Evolutionary conservation across 805 yeast genomes (phyloP).

Genomic region (Starmerella geochares): DNA sequence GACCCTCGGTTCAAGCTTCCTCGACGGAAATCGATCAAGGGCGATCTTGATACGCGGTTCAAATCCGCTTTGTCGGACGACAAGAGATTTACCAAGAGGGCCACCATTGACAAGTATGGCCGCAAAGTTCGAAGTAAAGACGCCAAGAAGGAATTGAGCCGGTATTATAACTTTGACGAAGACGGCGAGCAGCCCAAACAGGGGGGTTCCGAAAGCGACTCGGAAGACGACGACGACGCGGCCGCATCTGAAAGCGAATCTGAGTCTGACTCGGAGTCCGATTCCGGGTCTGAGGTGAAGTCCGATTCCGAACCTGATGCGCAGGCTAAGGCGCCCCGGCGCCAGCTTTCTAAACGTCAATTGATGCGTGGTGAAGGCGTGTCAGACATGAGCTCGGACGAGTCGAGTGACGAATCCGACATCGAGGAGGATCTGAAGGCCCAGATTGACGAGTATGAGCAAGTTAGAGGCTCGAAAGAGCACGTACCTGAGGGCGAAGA

Average conservation of each 20-base stretch:
- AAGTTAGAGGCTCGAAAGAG: slow-evolving; percentile 26
- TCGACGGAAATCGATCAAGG: slow-evolving; percentile 55
- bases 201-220: slow-evolving; percentile 11
- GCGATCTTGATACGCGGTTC: slow-evolving; percentile 79
- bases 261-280: slow-evolving; percentile 16
- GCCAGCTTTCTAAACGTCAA: slow-evolving; percentile 16
- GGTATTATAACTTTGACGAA: slow-evolving; percentile 49
- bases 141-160: slow-evolving; percentile 46
- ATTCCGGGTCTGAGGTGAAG: not conserved
- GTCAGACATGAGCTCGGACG: slow-evolving; percentile 3
- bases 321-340: not conserved
- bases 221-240: slow-evolving; percentile 4
- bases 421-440: slow-evolving; percentile 21
- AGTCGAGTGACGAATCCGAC: slow-evolving; percentile 10
- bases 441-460: slow-evolving; percentile 31
- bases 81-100: slow-evolving; percentile 46
- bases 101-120: slow-evolving; percentile 79
- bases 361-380: slow-evolving; percentile 26
- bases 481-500: slow-evolving; percentile 85
- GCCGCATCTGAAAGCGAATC: slow-evolving; percentile 1
- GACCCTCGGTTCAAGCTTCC: slow-evolving; percentile 86
- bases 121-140: slow-evolving; percentile 48
- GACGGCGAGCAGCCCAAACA: slow-evolving; percentile 25
- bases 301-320: slow-evolving; percentile 19
- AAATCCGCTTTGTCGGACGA: slow-evolving; percentile 51